These are phyloP conservation scores for Linnemannia hyalina DNA, from an alignment of 192 early-diverging fungal genomes.

Conservation along the genomic window DNA sequence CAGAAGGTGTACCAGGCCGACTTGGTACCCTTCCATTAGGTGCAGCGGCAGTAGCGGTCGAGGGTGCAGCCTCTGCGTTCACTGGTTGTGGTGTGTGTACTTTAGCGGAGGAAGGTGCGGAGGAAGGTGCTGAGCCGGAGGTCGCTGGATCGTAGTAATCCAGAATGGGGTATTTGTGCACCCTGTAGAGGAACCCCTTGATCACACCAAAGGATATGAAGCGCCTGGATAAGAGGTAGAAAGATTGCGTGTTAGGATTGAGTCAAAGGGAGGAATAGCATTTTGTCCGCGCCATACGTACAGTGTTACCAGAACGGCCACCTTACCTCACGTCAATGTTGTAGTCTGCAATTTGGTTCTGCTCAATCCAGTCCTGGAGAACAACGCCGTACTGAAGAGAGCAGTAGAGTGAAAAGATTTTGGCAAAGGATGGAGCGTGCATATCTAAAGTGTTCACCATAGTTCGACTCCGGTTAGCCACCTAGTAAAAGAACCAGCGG, in stretches of 20 bases:
- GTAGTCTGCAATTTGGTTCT: constrained; percentile 72
- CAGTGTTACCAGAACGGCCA: not conserved
- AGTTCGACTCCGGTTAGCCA: not conserved
- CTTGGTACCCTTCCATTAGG: not conserved
- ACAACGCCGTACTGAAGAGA: constrained; percentile 81
- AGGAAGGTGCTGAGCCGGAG: not conserved
- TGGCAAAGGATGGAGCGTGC: constrained; percentile 71
- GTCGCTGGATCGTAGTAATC: constrained; percentile 28
- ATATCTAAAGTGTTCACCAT: constrained; percentile 38
- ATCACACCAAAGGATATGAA: constrained; percentile 94
- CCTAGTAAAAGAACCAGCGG: not conserved
- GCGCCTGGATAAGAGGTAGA: constrained; percentile 64
- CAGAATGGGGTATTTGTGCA: constrained; percentile 91
- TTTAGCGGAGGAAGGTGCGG: constrained; percentile 1
- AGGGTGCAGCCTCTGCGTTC: not conserved
- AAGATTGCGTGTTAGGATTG: no score
- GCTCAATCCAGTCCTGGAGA: constrained; percentile 89
- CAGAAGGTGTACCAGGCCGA: not conserved
- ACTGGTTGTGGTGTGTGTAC: not conserved
- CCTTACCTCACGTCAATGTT: constrained; percentile 86
- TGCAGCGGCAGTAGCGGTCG: not conserved
- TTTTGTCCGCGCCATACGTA: not conserved
- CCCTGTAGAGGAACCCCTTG: constrained; percentile 84
- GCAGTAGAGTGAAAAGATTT: constrained; percentile 84
- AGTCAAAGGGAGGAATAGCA: not conserved